A percentile compares a stretch with the other conserved stretches of the same genome.
Evolutionary conservation across 495 filamentous ascomycete genomes (phyloP).

Genomic region (Trichocladium antarcticum): DNA sequence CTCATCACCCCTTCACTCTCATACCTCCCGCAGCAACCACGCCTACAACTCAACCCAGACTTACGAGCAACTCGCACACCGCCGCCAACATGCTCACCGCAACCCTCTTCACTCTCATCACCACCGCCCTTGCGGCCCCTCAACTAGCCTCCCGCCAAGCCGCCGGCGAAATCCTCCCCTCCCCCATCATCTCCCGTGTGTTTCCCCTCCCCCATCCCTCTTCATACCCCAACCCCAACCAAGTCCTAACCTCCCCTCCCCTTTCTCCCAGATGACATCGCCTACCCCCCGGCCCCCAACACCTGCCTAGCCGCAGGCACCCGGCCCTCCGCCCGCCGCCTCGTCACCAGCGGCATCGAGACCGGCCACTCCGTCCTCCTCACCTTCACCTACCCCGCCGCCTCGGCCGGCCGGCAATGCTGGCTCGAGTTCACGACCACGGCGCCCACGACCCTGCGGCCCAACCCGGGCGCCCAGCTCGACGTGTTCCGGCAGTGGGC

Average conservation of each 20-base stretch:
- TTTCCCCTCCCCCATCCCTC: too few species aligned
- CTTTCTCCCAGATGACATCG: neutral
- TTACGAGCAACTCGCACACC: neutral
- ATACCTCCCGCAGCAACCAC: too few species aligned
- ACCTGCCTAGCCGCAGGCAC: too few species aligned
- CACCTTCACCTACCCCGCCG: constrained; percentile 12
- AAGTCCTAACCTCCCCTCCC: too few species aligned
- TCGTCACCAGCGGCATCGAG: neutral
- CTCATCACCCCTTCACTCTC: too few species aligned
- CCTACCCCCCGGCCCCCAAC: neutral
- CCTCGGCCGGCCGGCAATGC: constrained; percentile 1
- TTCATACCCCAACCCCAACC: too few species aligned
- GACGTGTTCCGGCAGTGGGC: constrained; percentile 10
- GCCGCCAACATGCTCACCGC: neutral
- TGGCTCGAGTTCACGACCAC: constrained; percentile 10
- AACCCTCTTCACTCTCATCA: neutral
- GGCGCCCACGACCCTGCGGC: neutral
- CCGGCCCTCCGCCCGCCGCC: neutral
- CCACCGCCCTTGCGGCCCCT: neutral
- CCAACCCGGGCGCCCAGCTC: constrained; percentile 1
- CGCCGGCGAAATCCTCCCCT: constrained; percentile 6
- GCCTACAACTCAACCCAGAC: neutral
- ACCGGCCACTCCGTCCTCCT: constrained; percentile 6
- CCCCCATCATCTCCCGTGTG: neutral
- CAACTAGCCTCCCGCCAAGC: neutral